These are phyloP conservation scores for Tuber indicum DNA, from an alignment of 495 filamentous ascomycete species.

Conservation along the genomic window DNA sequence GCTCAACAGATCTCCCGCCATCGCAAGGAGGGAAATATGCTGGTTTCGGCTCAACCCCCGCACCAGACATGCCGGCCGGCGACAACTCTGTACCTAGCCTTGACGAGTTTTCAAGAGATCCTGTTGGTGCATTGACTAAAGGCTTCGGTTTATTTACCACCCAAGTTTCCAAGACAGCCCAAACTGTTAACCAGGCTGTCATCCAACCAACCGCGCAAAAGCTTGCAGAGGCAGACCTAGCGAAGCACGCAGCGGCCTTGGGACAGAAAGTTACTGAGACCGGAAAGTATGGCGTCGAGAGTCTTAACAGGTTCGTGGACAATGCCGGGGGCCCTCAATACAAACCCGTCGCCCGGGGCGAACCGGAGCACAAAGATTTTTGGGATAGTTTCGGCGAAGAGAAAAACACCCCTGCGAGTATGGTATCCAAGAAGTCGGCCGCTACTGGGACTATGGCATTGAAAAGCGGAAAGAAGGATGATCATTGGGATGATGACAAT, in stretches of 20 bases:
- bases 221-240: conserved; percentile 81
- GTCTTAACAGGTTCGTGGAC: conserved; percentile 69
- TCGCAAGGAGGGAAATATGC: conserved; percentile 85
- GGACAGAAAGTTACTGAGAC: conserved; percentile 60
- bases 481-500: conserved; percentile 41
- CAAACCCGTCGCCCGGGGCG: conserved; percentile 47
- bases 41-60: conserved; percentile 75
- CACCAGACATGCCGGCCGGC: conserved; percentile 35
- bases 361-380: conserved; percentile 72
- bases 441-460: conserved; percentile 47
- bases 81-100: conserved; percentile 50
- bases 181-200: conserved; percentile 79
- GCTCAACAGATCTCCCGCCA: conserved; percentile 67
- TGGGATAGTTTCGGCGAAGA: conserved; percentile 70
- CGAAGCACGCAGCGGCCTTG: conserved; percentile 62
- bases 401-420: background rate
- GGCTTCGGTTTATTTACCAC: conserved; percentile 90
- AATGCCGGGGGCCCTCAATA: conserved; percentile 28
- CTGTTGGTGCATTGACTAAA: conserved; percentile 78
- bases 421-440: conserved; percentile 33
- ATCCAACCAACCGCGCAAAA: conserved; percentile 85
- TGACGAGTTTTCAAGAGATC: conserved; percentile 85
- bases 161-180: conserved; percentile 78
- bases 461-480: conserved; percentile 35
- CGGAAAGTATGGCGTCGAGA: conserved; percentile 68